Base-by-base conservation (phyloP, 768 basidiomycete genomes). In the Amanita polypyramis region DNA sequence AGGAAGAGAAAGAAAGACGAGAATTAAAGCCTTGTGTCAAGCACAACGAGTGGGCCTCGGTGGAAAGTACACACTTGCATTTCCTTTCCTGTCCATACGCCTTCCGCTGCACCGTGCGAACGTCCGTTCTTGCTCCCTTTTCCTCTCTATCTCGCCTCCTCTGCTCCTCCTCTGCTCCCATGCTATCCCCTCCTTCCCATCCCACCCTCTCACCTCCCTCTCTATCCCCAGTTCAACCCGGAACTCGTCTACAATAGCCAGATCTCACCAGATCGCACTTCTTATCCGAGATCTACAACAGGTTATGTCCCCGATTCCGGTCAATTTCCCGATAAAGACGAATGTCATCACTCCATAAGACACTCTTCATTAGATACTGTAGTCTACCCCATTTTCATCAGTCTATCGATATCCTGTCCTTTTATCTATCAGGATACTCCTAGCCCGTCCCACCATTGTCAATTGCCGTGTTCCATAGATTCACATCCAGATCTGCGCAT, bases 401-500 rank as follows among this genome's bases (percentile, higher is more conserved):
- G 54, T 45, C 53, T 58, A 50, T 60, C 63, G 25, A 27, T 27
- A 27, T 27, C 33, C 56, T 51, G 20, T 41, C 20, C 39, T 14
- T 20, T 8, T 21, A 9, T 20, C 39, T 41, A 21, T 17, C 25
- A 27, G 36, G 25, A 4, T 27, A 27, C 25, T n/a, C n/a, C 3
- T 27, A 7, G 27, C 25, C 11, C 43, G n/a, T 15, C 14, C 49
- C 50, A 21, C 54, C 52, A 36, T 60, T 56, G 38, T 60, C 59
- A 29, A 68, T 64, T 0, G 57, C 66, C 21, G 29, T 30, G 36
- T 39, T 67, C 74, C 76, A 80, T 32, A 71, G 43, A 17, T 56
- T 54, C 47, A 77, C 57, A 52, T 74, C 70, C 53, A 83, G 61
- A 52, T 77, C 77, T 23, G 61, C 60, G 20, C 68, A 65, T 5